Percentiles rank a stretch among this genome's conserved stretches.
Evolutionary conservation across 805 yeast species (phyloP).

Genomic region (Metschnikowia noctiluminum): DNA sequence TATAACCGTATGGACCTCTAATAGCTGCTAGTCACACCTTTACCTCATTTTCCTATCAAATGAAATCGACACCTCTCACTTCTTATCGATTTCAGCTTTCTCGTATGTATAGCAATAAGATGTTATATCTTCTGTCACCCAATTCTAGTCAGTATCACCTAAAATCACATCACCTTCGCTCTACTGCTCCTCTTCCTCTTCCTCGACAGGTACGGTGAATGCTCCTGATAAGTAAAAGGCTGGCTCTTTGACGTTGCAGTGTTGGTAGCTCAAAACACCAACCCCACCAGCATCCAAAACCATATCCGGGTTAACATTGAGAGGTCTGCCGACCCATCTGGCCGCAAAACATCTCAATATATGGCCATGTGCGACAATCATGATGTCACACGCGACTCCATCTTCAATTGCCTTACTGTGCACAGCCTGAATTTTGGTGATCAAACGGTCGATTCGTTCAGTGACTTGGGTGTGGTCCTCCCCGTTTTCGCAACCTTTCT

Average conservation of each 20-base stretch:
- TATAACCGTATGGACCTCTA: too few species aligned
- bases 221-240: conserved; percentile 84
- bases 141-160: not conserved
- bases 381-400: conserved; percentile 61
- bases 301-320: conserved; percentile 69
- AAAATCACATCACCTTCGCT: not conserved
- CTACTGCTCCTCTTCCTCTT: conserved; percentile 34
- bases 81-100: too few species aligned
- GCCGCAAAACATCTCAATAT: conserved; percentile 86
- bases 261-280: conserved; percentile 89
- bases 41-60: too few species aligned
- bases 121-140: too few species aligned
- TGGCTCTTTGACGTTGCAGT: conserved; percentile 79
- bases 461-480: conserved; percentile 68
- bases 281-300: conserved; percentile 93
- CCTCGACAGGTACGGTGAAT: conserved; percentile 67
- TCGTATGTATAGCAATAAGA: too few species aligned
- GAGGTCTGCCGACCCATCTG: conserved; percentile 71
- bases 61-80: too few species aligned
- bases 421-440: conserved; percentile 57
- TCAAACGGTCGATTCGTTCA: conserved; percentile 66
- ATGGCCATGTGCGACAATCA: conserved; percentile 93
- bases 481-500: conserved; percentile 91
- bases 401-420: conserved; percentile 53
- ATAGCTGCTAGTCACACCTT: too few species aligned